These are phyloP conservation scores for Pseudonectria foliicola DNA, from an alignment of 2,329 filamentous ascomycete species.

Conservation along the genomic window DNA sequence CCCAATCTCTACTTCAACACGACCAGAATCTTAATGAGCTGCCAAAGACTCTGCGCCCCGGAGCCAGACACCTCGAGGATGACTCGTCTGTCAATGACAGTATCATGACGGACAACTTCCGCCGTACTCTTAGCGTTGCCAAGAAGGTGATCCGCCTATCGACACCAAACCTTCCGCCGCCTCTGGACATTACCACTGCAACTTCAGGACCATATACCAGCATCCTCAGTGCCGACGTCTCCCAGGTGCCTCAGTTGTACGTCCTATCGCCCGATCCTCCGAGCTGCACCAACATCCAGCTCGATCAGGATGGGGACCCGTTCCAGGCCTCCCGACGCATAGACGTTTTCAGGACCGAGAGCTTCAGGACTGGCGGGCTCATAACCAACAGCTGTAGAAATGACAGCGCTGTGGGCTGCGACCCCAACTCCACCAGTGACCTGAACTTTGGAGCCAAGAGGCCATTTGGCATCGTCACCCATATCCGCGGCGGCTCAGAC, in stretches of 20 bases:
- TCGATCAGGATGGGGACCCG: slow-evolving; percentile 16
- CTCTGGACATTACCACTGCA: slow-evolving; percentile 18
- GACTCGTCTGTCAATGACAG: no score
- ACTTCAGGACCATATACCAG: slow-evolving; percentile 6
- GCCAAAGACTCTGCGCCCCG: no score
- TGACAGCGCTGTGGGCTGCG: no score
- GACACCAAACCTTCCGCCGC: slow-evolving; percentile 18
- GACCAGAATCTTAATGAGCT: no score
- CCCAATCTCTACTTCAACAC: slow-evolving; percentile 13
- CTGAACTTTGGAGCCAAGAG: slow-evolving; percentile 5
- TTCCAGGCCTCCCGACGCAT: slow-evolving; percentile 17
- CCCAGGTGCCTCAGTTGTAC: neutral
- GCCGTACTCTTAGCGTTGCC: slow-evolving; percentile 4
- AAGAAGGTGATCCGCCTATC: slow-evolving; percentile 19
- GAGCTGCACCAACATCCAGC: slow-evolving; percentile 4
- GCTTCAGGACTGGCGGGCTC: slow-evolving; percentile 15
- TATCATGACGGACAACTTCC: slow-evolving; percentile 8
- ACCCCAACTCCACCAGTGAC: no score
- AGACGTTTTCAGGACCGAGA: slow-evolving; percentile 15
- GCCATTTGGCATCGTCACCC: slow-evolving; percentile 14
- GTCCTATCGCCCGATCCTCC: neutral
- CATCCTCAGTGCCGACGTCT: slow-evolving; percentile 1
- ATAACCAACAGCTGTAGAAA: slow-evolving; percentile 13
- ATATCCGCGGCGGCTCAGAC: slow-evolving; percentile 15
- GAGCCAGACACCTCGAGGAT: no score